These are phyloP conservation scores for Avena insularis DNA, from an alignment of 176 grass and related monocot genomes.

Conservation along the genomic window DNA sequence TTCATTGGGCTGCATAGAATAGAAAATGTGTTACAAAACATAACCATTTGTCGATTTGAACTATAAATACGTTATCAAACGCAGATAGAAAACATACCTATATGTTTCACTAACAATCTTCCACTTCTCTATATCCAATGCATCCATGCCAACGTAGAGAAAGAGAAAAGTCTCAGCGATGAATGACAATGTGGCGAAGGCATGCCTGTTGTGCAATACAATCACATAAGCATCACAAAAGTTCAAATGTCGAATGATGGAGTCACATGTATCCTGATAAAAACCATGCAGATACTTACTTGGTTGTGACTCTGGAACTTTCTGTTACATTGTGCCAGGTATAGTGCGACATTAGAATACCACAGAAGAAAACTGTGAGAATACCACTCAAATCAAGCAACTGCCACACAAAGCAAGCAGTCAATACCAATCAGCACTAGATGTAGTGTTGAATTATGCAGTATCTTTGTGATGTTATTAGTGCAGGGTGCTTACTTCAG, in stretches of 20 bases:
- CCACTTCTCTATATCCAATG: constrained; percentile 97
- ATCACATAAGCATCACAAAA: constrained; percentile 23
- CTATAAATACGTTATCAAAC: background rate
- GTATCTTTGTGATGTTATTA: constrained; percentile 29
- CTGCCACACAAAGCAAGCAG: constrained; percentile 52
- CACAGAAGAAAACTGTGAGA: constrained; percentile 94
- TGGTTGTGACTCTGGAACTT: constrained; percentile 94
- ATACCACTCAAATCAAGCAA: constrained; percentile 93
- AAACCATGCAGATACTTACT: constrained; percentile 58
- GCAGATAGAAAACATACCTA: constrained; percentile 11
- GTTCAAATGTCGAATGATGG: constrained; percentile 28
- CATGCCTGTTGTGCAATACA: constrained; percentile 58
- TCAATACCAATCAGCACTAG: constrained; percentile 36
- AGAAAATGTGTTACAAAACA: constrained; percentile 31
- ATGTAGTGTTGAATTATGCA: background rate
- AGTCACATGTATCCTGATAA: constrained; percentile 10
- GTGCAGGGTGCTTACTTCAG: constrained; percentile 68
- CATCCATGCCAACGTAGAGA: constrained; percentile 97
- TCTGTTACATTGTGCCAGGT: constrained; percentile 99
- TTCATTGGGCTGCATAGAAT: constrained; percentile 71
- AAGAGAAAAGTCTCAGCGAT: constrained; percentile 89
- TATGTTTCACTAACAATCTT: constrained; percentile 68
- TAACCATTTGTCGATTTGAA: background rate
- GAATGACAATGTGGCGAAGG: constrained; percentile 92
- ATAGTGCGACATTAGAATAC: constrained; percentile 95